A percentile compares a stretch with the other conserved stretches of the same genome.
Conservation (phyloP, 2,329 filamentous ascomycete genomes). For the Cercospora canescens region DNA sequence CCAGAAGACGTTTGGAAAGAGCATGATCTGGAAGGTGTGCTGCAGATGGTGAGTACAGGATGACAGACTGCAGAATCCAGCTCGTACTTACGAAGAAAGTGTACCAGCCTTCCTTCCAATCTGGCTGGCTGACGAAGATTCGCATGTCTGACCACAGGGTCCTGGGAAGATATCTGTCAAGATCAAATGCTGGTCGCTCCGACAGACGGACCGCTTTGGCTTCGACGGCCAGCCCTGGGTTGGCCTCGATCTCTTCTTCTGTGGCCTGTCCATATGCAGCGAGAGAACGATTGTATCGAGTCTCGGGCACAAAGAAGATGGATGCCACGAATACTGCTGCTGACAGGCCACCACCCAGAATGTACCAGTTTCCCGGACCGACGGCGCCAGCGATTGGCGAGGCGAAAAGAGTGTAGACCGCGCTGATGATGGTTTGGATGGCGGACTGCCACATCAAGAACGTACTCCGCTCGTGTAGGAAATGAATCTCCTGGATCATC, state of each 20-base stretch:
- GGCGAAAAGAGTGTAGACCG: slow-evolving; percentile 43
- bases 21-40: slow-evolving; percentile 26
- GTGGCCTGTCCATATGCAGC: slow-evolving; percentile 40
- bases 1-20: slow-evolving; percentile 47
- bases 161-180: slow-evolving; percentile 38
- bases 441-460: slow-evolving; percentile 45
- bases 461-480: slow-evolving; percentile 47
- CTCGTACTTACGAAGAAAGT: slow-evolving; percentile 26
- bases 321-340: slow-evolving; percentile 39
- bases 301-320: slow-evolving; percentile 46
- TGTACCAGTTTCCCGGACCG: slow-evolving; percentile 47
- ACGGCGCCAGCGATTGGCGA: slow-evolving; percentile 46
- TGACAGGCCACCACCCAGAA: slow-evolving; percentile 40
- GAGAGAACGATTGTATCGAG: slow-evolving; percentile 43
- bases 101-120: slow-evolving; percentile 39
- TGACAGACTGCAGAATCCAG: neutral
- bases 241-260: slow-evolving; percentile 18
- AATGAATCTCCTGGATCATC: slow-evolving; percentile 44
- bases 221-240: slow-evolving; percentile 4
- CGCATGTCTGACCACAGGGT: slow-evolving; percentile 43
- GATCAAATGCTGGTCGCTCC: slow-evolving; percentile 37
- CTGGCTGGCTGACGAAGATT: slow-evolving; percentile 41
- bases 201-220: slow-evolving; percentile 22
- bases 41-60: neutral
- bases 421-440: slow-evolving; percentile 42